Evolutionary conservation across 139 green algal genomes (phyloP).

Genomic region (Picochlorum sp.): DNA sequence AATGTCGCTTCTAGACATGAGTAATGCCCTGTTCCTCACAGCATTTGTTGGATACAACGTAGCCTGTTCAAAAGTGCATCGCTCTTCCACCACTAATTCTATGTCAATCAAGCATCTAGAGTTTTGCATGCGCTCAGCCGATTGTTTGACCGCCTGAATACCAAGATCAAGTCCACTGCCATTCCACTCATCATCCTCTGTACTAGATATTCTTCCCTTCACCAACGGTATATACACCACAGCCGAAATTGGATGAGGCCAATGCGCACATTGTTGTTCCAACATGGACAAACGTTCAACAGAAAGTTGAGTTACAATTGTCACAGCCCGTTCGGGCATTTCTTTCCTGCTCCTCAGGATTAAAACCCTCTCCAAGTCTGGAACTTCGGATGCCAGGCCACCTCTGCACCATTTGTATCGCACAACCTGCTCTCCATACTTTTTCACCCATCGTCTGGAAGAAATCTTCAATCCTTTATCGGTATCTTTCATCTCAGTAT

Average conservation of each 20-base stretch:
- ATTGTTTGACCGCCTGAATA: conserved; percentile 4
- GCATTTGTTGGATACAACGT: conserved; percentile 17
- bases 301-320: conserved; percentile 27
- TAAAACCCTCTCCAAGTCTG: conserved; percentile 20
- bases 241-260: conserved; percentile 15
- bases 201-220: conserved; percentile 17
- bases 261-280: conserved; percentile 27
- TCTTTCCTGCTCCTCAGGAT: conserved; percentile 16
- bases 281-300: conserved; percentile 28
- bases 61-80: conserved; percentile 12
- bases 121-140: background rate
- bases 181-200: conserved; percentile 23
- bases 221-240: conserved; percentile 31
- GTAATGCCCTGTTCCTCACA: conserved; percentile 8
- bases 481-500: background rate
- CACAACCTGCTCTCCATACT: conserved; percentile 11
- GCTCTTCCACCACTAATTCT: conserved; percentile 32
- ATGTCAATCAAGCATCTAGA: conserved; percentile 24
- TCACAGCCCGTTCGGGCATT: conserved; percentile 13
- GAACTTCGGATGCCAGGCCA: conserved; percentile 12
- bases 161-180: conserved; percentile 15
- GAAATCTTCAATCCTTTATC: background rate
- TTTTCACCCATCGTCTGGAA: background rate
- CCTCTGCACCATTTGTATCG: conserved; percentile 24
- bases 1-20: conserved; percentile 6